phyloP scores from a whole-genome alignment of 352 stramenopile genomes.

The Elongisporangium anandrum region DNA sequence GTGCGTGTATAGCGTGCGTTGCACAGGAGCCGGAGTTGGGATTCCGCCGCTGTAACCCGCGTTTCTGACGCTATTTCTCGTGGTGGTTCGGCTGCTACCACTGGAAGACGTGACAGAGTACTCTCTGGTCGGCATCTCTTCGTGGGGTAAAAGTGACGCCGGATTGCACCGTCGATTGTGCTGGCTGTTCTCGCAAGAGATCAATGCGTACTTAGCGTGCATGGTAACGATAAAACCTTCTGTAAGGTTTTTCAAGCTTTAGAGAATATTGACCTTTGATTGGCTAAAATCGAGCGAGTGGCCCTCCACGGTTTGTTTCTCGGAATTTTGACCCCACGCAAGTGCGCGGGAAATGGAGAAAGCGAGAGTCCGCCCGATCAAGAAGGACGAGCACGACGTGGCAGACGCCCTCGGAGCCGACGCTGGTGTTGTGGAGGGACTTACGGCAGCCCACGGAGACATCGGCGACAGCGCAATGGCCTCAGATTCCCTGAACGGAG shows the following conservation, averaged over 20 bases:
- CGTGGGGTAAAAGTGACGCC: constrained; percentile 10
- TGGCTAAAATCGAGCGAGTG: constrained; percentile 1
- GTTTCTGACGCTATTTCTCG: not conserved
- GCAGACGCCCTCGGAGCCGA: constrained; percentile 5
- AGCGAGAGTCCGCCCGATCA: constrained; percentile 8
- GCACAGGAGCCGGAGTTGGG: constrained; percentile 49
- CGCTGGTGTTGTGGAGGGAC: constrained; percentile 1
- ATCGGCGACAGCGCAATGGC: constrained; percentile 1
- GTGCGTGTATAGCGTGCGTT: constrained; percentile 46
- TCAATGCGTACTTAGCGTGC: not conserved
- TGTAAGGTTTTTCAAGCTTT: not conserved
- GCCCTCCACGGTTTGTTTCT: not conserved
- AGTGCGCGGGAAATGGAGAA: constrained; percentile 20
- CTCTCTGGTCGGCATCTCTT: constrained; percentile 11
- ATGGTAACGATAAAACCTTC: not conserved
- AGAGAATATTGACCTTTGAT: constrained; percentile 1
- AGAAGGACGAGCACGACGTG: constrained; percentile 12
- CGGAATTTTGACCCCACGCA: no score
- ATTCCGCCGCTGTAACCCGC: constrained; percentile 12
- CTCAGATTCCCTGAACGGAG: not conserved
- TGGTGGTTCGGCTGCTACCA: constrained; percentile 2
- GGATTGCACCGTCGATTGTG: not conserved
- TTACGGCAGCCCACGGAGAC: constrained; percentile 3
- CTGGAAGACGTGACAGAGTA: not conserved
- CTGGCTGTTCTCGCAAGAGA: not conserved